phyloP scores from a whole-genome alignment of 2,329 filamentous ascomycete species.

The Elsinoe arachidis region DNA sequence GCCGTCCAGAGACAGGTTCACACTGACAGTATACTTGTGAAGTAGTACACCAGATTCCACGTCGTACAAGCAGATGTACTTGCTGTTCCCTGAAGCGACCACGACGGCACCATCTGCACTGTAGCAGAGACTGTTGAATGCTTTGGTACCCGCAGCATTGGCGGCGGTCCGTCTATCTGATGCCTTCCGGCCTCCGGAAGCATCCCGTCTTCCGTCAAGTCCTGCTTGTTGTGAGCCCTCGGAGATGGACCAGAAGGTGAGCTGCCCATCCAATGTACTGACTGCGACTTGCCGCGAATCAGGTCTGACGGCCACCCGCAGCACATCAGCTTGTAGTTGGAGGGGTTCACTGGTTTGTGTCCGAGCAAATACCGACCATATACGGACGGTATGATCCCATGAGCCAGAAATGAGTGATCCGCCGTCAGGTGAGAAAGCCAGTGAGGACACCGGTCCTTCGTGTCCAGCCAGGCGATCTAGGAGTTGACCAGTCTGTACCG shows the following conservation, averaged over 20 bases:
- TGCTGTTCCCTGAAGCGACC: constrained; percentile 88
- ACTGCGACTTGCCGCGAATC: constrained; percentile 87
- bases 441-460: constrained; percentile 81
- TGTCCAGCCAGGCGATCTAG: constrained; percentile 86
- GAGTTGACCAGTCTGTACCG: constrained; percentile 91
- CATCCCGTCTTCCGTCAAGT: constrained; percentile 82
- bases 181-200: constrained; percentile 82
- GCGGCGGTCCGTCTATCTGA: constrained; percentile 84
- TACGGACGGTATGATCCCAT: constrained; percentile 90
- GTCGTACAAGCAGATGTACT: constrained; percentile 97
- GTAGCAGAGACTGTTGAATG: constrained; percentile 79
- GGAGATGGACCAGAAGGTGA: constrained; percentile 89
- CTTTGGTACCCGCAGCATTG: constrained; percentile 82
- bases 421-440: constrained; percentile 84
- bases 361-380: constrained; percentile 91
- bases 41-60: constrained; percentile 82
- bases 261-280: constrained; percentile 83
- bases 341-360: constrained; percentile 93
- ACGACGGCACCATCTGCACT: constrained; percentile 87
- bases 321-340: constrained; percentile 82
- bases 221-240: constrained; percentile 80
- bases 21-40: constrained; percentile 90
- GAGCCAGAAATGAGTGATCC: constrained; percentile 78
- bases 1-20: constrained; percentile 90
- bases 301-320: constrained; percentile 77